A percentile compares a stretch with the other conserved stretches of the same genome.
Evolutionary conservation across 768 basidiomycete genomes (phyloP).

Genomic region (Xerocomus brunneocitrinus): DNA sequence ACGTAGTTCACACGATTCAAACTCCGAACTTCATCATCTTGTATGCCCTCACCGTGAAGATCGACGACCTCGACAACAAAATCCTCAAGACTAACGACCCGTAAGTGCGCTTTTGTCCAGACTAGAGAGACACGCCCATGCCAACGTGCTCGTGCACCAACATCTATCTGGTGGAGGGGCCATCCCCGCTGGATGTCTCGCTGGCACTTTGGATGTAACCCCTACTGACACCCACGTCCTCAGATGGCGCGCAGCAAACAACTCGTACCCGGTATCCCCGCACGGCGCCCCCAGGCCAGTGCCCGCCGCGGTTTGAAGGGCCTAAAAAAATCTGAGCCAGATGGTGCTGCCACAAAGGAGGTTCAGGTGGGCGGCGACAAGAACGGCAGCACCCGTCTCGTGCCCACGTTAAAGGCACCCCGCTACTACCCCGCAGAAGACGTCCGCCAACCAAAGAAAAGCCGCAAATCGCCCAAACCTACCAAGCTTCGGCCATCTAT

Average conservation of each 20-base stretch:
- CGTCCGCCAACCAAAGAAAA: conserved; percentile 85
- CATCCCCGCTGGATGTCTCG: conserved; percentile 32
- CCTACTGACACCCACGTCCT: conserved; percentile 18
- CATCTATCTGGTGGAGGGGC: conserved; percentile 2
- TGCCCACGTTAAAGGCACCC: conserved; percentile 81
- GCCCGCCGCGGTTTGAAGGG: conserved; percentile 83
- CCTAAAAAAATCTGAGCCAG: conserved; percentile 68
- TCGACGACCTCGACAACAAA: conserved; percentile 30
- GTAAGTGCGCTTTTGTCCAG: conserved; percentile 34
- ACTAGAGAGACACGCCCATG: background rate
- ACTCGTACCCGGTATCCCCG: conserved; percentile 73
- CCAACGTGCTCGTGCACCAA: background rate
- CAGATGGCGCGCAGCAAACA: conserved; percentile 88
- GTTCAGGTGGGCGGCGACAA: conserved; percentile 84
- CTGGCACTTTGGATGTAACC: conserved; percentile 32
- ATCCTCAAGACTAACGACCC: conserved; percentile 41
- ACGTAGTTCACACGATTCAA: conserved; percentile 20
- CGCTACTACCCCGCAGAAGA: conserved; percentile 96
- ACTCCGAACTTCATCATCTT: conserved; percentile 21
- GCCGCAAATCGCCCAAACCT: conserved; percentile 80
- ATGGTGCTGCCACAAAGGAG: conserved; percentile 62
- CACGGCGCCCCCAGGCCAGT: conserved; percentile 78
- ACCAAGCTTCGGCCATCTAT: conserved; percentile 80
- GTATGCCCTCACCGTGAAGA: conserved; percentile 15
- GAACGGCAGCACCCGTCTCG: conserved; percentile 84